Evolutionary conservation across 176 grass and related monocot species (phyloP).

Genomic region (Juncus inflexus): DNA sequence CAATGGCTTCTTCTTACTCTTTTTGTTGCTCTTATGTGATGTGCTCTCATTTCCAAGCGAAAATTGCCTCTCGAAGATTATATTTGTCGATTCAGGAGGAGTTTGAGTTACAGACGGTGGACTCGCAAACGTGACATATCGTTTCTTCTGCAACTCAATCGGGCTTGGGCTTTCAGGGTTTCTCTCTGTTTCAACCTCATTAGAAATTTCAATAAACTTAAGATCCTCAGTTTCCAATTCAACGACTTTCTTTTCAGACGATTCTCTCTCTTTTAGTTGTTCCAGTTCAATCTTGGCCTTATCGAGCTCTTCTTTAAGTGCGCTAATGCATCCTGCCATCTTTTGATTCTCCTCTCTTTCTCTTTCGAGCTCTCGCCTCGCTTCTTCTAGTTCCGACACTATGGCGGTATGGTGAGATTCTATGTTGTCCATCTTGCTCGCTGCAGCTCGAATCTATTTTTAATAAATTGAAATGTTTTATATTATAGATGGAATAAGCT

Average conservation of each 20-base stretch:
- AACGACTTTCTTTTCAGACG: conserved; percentile 26
- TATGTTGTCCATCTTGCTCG: conserved; percentile 24
- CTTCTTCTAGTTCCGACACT: conserved; percentile 43
- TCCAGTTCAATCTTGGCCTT: conserved; percentile 55
- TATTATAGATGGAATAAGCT: too few relatives aligned
- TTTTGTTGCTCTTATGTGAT: conserved; percentile 27
- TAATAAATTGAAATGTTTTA: not conserved
- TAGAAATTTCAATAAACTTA: conserved; percentile 48
- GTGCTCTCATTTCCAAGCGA: conserved; percentile 29
- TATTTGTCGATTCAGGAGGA: conserved; percentile 1
- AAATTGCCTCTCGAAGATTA: conserved; percentile 34
- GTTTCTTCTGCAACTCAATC: conserved; percentile 72
- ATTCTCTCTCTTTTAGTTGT: conserved; percentile 43
- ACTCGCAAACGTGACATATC: conserved; percentile 82
- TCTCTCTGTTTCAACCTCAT: conserved; percentile 15
- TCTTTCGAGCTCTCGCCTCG: conserved; percentile 49
- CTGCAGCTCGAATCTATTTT: conserved; percentile 26
- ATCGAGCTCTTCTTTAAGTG: conserved; percentile 58
- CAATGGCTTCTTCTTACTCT: conserved; percentile 70
- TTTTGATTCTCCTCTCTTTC: conserved; percentile 53
- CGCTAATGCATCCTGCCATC: conserved; percentile 57
- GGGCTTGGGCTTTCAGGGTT: not conserved
- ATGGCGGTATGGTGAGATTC: conserved; percentile 1
- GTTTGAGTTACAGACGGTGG: conserved; percentile 35
- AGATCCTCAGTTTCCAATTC: conserved; percentile 58